Evolutionary conservation across 2,329 filamentous ascomycete species (phyloP).

Genomic region (Nothophaeocryptopus gaeumannii): DNA sequence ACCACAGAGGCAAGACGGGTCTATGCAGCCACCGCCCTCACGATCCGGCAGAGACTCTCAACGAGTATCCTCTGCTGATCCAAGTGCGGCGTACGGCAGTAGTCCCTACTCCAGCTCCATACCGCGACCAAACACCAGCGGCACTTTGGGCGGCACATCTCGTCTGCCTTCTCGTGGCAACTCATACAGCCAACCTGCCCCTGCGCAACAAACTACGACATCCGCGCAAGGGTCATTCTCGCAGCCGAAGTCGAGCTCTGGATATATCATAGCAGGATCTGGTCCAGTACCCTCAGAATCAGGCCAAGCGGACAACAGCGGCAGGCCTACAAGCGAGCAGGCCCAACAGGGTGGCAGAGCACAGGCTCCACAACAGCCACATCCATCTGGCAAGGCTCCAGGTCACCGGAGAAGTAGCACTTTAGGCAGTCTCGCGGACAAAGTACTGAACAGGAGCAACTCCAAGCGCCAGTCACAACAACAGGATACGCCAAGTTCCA

Average conservation of each 20-base stretch:
- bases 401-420: conserved; percentile 64
- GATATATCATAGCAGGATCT: conserved; percentile 64
- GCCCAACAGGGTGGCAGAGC: conserved; percentile 46
- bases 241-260: conserved; percentile 64
- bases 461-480: conserved; percentile 34
- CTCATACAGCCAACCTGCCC: conserved; percentile 83
- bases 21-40: conserved; percentile 35
- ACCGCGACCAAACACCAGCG: conserved; percentile 74
- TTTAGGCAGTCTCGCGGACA: conserved; percentile 64
- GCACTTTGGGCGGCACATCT: conserved; percentile 62
- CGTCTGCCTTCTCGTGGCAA: conserved; percentile 68
- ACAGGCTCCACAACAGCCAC: conserved; percentile 49
- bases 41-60: conserved; percentile 45
- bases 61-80: conserved; percentile 50
- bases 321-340: conserved; percentile 57
- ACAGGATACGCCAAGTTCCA: conserved; percentile 34
- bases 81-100: conserved; percentile 35
- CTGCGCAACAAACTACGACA: conserved; percentile 80
- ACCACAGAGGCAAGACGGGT: conserved; percentile 26
- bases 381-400: conserved; percentile 65
- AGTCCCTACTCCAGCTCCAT: conserved; percentile 34
- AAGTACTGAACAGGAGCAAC: conserved; percentile 71
- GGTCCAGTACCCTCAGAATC: conserved; percentile 56
- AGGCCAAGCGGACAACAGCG: conserved; percentile 46
- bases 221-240: conserved; percentile 88